Conservation (phyloP, 1,284 basidiomycete genomes). For the Trametes polyzona region DNA sequence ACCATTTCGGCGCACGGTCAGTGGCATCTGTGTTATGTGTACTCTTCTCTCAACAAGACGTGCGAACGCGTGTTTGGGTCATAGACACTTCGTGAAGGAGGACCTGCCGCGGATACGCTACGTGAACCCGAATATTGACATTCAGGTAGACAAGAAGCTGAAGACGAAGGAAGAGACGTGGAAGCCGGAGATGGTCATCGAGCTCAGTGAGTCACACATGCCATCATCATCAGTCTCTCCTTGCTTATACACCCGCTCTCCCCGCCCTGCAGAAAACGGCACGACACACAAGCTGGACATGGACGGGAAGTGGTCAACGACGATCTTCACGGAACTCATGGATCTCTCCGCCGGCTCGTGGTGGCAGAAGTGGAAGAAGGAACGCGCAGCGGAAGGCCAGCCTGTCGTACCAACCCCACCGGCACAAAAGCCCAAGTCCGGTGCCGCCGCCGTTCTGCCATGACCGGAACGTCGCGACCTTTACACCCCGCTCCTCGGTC, state of each 20-base stretch:
- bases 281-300: conserved; percentile 51
- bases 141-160: conserved; percentile 55
- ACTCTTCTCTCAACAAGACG: not conserved
- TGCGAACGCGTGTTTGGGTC: not conserved
- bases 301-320: conserved; percentile 67
- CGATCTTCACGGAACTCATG: conserved; percentile 71
- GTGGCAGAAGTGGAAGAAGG: conserved; percentile 62
- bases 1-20: conserved; percentile 74
- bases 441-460: conserved; percentile 55
- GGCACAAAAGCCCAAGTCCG: conserved; percentile 40
- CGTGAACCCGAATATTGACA: conserved; percentile 65
- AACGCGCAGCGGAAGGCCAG: conserved; percentile 47
- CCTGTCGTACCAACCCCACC: conserved; percentile 49
- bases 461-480: conserved; percentile 34
- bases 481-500: not conserved
- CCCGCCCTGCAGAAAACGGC: conserved; percentile 58
- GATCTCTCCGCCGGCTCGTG: conserved; percentile 59
- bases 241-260: not conserved
- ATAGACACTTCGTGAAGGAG: conserved; percentile 76
- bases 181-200: conserved; percentile 60
- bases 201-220: conserved; percentile 53
- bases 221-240: not conserved
- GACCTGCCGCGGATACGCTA: conserved; percentile 74
- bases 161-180: conserved; percentile 58
- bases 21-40: too few relatives aligned